phyloP scores from a whole-genome alignment of 2,329 filamentous ascomycete species.

The Hypoxylon sp. region DNA sequence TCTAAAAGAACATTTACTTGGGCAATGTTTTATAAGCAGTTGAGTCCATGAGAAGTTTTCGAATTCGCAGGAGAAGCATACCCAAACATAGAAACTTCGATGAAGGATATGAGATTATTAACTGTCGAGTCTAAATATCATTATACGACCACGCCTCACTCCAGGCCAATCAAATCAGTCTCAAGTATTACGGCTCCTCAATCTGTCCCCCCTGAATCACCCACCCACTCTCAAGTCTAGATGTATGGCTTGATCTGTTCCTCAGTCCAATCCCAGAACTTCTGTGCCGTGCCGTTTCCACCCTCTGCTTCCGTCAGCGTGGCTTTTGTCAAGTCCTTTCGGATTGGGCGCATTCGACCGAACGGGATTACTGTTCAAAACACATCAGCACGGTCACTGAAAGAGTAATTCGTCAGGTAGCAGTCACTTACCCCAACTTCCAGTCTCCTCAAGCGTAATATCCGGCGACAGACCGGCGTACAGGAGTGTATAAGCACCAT shows the following conservation, averaged over 20 bases:
- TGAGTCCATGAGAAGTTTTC: too few species aligned
- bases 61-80: too few species aligned
- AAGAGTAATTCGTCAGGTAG: neutral
- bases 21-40: too few species aligned
- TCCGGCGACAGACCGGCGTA: slow-evolving; percentile 52
- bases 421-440: slow-evolving; percentile 39
- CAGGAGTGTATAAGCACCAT: slow-evolving; percentile 53
- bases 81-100: too few species aligned
- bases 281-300: slow-evolving; percentile 48
- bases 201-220: too few species aligned
- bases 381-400: slow-evolving; percentile 5
- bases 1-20: too few species aligned
- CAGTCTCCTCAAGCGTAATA: slow-evolving; percentile 46
- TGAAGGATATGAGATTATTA: too few species aligned
- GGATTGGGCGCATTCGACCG: slow-evolving; percentile 49
- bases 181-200: too few species aligned
- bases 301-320: slow-evolving; percentile 47
- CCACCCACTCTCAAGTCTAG: too few species aligned
- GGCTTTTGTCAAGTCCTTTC: slow-evolving; percentile 46
- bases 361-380: slow-evolving; percentile 53
- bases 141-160: too few species aligned
- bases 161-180: too few species aligned
- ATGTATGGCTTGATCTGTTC: slow-evolving; percentile 48
- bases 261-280: slow-evolving; percentile 58
- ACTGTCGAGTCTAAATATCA: too few species aligned